Evolutionary conservation across 805 yeast genomes (phyloP).

Genomic region (Metschnikowia borealis): DNA sequence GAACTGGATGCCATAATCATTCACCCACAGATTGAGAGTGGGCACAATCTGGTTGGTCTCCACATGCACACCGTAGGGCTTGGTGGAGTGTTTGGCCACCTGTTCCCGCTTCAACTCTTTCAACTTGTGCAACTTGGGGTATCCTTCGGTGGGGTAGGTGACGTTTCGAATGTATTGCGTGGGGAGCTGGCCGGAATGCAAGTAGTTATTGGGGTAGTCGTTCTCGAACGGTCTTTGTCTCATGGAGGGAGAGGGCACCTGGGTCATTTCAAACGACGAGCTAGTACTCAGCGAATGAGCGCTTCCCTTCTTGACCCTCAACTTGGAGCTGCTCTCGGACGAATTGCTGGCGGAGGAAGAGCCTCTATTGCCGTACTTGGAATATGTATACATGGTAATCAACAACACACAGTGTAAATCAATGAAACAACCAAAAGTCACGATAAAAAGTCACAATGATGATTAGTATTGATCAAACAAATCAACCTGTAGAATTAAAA

Average conservation of each 20-base stretch:
- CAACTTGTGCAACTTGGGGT: conserved; percentile 74
- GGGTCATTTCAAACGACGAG: conserved; percentile 5
- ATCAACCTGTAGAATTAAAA: too few species aligned
- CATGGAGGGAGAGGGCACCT: conserved; percentile 1
- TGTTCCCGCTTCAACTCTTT: conserved; percentile 64
- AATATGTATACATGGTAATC: conserved; percentile 15
- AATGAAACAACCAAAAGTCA: too few species aligned
- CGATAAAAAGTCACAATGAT: too few species aligned
- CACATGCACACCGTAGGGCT: conserved; percentile 64
- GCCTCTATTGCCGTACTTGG: conserved; percentile 14
- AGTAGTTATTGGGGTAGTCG: conserved; percentile 68
- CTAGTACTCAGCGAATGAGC: conserved; percentile 7
- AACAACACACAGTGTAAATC: too few species aligned
- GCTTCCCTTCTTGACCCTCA: conserved; percentile 10
- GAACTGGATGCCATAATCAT: conserved; percentile 55
- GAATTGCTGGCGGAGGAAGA: conserved; percentile 10
- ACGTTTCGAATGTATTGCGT: conserved; percentile 62
- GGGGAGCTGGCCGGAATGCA: conserved; percentile 63
- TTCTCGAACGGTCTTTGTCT: conserved; percentile 41
- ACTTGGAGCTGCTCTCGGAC: conserved; percentile 4
- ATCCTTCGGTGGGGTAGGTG: conserved; percentile 69
- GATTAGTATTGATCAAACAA: too few species aligned
- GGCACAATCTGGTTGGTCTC: conserved; percentile 51
- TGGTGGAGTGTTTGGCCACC: conserved; percentile 46
- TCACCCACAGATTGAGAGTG: conserved; percentile 59